Evolutionary conservation across 805 yeast genomes (phyloP).

Genomic region (Priceomyces castillae): DNA sequence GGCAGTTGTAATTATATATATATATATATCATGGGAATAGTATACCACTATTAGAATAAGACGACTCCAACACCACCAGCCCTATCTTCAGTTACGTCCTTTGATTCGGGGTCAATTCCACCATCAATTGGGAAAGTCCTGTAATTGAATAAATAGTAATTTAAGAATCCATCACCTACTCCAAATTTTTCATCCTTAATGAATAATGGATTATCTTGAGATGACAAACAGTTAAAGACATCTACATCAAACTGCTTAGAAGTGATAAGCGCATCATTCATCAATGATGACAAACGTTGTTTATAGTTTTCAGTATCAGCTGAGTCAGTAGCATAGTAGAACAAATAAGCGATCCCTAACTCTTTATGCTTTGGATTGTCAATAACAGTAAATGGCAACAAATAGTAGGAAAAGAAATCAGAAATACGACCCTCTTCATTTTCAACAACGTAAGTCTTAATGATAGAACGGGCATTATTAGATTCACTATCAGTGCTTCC

Average conservation of each 20-base stretch:
- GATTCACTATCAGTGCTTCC: conserved; percentile 37
- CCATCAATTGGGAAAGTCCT: conserved; percentile 77
- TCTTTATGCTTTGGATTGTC: conserved; percentile 59
- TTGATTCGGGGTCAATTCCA: conserved; percentile 61
- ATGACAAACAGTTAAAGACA: conserved; percentile 89
- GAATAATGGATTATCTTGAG: conserved; percentile 86
- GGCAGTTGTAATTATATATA: too few relatives aligned
- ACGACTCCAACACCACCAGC: conserved; percentile 90
- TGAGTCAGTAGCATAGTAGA: conserved; percentile 80
- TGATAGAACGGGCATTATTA: conserved; percentile 44
- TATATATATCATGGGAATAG: too few relatives aligned
- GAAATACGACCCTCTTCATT: conserved; percentile 63
- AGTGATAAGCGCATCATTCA: conserved; percentile 72
- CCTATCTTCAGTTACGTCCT: conserved; percentile 48
- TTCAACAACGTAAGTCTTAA: conserved; percentile 77
- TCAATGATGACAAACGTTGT: conserved; percentile 57
- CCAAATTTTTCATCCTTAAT: conserved; percentile 84
- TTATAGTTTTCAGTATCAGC: conserved; percentile 47
- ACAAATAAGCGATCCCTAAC: conserved; percentile 83
- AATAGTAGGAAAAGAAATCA: conserved; percentile 87
- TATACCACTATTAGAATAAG: conserved; percentile 62
- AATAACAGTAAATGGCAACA: conserved; percentile 83
- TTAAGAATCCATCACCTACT: conserved; percentile 87
- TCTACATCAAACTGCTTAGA: conserved; percentile 71
- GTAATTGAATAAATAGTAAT: conserved; percentile 91